Conservation (phyloP, 192 early-diverging fungal species). For the Podila verticillata region DNA sequence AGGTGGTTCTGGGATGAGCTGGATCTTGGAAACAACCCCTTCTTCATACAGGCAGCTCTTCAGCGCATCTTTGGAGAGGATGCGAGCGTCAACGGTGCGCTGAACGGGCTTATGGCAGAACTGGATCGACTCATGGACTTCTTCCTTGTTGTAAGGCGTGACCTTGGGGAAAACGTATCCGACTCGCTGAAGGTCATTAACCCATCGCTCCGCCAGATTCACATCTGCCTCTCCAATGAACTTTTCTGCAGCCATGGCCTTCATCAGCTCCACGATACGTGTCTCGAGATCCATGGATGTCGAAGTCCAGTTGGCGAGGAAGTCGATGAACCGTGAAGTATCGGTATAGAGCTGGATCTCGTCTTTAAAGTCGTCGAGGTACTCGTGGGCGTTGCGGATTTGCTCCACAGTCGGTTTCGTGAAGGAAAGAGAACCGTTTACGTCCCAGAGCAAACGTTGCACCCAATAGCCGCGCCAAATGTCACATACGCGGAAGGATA, state of each 20-base stretch:
- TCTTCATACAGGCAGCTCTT: background rate
- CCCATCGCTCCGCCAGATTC: background rate
- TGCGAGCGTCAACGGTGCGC: background rate
- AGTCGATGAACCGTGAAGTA: conserved; percentile 1
- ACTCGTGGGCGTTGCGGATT: conserved; percentile 1
- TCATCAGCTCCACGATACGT: background rate
- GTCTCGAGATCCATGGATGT: background rate
- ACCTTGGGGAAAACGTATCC: background rate
- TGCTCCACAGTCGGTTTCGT: conserved; percentile 8
- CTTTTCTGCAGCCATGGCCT: background rate
- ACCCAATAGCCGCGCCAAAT: too few species aligned
- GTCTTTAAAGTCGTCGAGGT: background rate
- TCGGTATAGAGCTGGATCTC: background rate
- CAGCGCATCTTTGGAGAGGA: background rate
- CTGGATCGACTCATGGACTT: background rate
- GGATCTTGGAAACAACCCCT: background rate
- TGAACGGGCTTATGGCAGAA: background rate
- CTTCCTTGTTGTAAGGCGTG: background rate
- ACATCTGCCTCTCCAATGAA: conserved; percentile 1
- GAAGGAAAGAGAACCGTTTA: background rate
- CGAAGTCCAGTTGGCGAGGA: background rate
- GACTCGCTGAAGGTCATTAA: background rate
- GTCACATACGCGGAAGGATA: conserved; percentile 1
- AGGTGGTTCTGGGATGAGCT: background rate
- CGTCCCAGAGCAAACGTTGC: conserved; percentile 1